These are phyloP conservation scores for Dysphania ambrosioides DNA, from an alignment of 148 eudicot species.

Conservation along the genomic window DNA sequence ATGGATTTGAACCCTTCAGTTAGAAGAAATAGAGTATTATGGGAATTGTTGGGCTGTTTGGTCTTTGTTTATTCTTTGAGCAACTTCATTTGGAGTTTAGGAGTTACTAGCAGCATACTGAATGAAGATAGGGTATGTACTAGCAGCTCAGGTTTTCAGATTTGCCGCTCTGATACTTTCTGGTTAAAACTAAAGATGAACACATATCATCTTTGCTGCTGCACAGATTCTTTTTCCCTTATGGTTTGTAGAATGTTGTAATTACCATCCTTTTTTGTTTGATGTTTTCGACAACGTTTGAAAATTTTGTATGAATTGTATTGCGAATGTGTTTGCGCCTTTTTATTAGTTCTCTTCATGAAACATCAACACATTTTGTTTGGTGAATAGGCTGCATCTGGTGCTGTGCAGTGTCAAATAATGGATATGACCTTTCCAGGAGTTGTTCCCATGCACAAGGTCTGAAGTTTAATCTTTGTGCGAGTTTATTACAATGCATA, in stretches of 20 bases:
- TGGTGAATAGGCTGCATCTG: slow-evolving; percentile 71
- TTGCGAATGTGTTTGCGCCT: neutral
- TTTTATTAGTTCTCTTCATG: slow-evolving; percentile 6
- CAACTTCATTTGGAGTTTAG: neutral
- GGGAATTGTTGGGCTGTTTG: neutral
- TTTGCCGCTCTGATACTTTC: neutral
- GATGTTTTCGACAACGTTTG: neutral
- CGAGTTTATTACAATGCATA: neutral
- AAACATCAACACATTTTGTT: neutral
- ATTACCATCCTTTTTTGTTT: neutral
- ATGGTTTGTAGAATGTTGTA: neutral
- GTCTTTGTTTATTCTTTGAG: neutral
- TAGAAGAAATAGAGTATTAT: neutral
- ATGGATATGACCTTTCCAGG: slow-evolving; percentile 86
- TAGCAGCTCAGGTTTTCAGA: neutral
- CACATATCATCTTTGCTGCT: neutral
- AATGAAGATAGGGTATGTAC: neutral
- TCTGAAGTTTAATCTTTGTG: slow-evolving; percentile 21
- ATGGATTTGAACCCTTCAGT: neutral
- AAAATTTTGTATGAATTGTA: neutral
- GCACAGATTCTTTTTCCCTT: neutral
- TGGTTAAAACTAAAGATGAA: neutral
- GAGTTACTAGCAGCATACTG: neutral
- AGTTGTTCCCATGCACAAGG: slow-evolving; percentile 95
- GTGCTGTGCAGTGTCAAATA: slow-evolving; percentile 97